phyloP scores from a whole-genome alignment of 2,329 filamentous ascomycete species.

The Penicillium sp. region DNA sequence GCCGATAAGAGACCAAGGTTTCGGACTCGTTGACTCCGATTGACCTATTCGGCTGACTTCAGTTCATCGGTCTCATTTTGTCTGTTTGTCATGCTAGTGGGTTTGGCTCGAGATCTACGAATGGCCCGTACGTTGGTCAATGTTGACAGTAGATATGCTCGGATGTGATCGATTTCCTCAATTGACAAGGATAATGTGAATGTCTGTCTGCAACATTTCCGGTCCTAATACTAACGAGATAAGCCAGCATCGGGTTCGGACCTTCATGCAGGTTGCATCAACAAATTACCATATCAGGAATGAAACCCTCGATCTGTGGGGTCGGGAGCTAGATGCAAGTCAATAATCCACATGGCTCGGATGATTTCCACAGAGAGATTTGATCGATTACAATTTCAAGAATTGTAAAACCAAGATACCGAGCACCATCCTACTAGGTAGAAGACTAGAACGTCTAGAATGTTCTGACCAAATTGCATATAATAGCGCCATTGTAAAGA shows the following conservation, averaged over 20 bases:
- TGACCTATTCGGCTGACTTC: no score
- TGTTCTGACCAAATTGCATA: background rate
- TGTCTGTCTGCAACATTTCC: no score
- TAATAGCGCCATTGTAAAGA: constrained; percentile 1
- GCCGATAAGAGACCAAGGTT: no score
- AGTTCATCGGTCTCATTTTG: no score
- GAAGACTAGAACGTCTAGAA: constrained; percentile 2
- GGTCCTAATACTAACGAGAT: background rate
- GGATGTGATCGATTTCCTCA: no score
- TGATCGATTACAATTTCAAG: background rate
- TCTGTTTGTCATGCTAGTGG: no score
- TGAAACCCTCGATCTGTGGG: background rate
- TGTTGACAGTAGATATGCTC: no score
- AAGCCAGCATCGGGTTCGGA: background rate
- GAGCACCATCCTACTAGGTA: no score
- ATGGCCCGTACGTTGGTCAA: no score
- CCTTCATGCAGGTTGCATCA: background rate
- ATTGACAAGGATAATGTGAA: no score
- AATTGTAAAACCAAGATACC: background rate
- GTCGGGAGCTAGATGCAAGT: constrained; percentile 4
- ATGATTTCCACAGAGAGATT: background rate
- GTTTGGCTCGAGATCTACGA: no score
- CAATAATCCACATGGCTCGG: constrained; percentile 4
- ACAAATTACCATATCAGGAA: background rate
- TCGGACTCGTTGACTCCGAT: no score